phyloP scores from a whole-genome alignment of 2,329 filamentous ascomycete species.

The Sporothrix variecibatus region DNA sequence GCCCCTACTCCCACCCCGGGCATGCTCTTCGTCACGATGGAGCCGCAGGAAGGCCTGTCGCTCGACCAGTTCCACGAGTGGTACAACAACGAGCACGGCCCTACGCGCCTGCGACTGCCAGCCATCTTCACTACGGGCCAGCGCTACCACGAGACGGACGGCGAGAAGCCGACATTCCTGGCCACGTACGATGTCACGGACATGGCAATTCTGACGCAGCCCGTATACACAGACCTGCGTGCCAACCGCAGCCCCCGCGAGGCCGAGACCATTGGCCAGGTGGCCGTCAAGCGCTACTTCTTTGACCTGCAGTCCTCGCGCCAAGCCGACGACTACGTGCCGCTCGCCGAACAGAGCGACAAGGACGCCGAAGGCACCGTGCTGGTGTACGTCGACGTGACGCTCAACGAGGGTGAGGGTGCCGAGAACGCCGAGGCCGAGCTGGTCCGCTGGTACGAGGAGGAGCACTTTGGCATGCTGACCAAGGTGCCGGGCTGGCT shows the following conservation, averaged over 20 bases:
- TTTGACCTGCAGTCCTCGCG: conserved; percentile 65
- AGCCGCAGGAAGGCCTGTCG: conserved; percentile 67
- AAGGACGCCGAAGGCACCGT: conserved; percentile 61
- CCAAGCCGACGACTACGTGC: conserved; percentile 58
- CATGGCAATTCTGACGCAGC: conserved; percentile 69
- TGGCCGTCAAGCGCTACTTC: conserved; percentile 68
- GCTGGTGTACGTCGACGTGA: conserved; percentile 63
- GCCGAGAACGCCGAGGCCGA: conserved; percentile 46
- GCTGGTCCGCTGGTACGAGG: conserved; percentile 69
- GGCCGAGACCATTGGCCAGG: conserved; percentile 55
- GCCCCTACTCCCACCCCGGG: conserved; percentile 52
- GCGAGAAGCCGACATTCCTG: conserved; percentile 63
- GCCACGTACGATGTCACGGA: conserved; percentile 80
- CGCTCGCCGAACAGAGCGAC: conserved; percentile 61
- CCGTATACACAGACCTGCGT: conserved; percentile 68
- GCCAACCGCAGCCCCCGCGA: conserved; percentile 57
- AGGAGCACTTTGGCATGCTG: conserved; percentile 73
- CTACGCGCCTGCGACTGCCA: conserved; percentile 73
- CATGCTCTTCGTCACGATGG: conserved; percentile 84
- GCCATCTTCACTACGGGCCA: conserved; percentile 76
- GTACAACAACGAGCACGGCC: conserved; percentile 94
- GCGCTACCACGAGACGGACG: conserved; percentile 71
- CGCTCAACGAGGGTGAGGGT: conserved; percentile 46
- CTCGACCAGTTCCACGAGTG: conserved; percentile 79
- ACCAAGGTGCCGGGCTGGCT: conserved; percentile 77